Conservation (phyloP, 495 filamentous ascomycete species). For the Xeromyces bisporus region DNA sequence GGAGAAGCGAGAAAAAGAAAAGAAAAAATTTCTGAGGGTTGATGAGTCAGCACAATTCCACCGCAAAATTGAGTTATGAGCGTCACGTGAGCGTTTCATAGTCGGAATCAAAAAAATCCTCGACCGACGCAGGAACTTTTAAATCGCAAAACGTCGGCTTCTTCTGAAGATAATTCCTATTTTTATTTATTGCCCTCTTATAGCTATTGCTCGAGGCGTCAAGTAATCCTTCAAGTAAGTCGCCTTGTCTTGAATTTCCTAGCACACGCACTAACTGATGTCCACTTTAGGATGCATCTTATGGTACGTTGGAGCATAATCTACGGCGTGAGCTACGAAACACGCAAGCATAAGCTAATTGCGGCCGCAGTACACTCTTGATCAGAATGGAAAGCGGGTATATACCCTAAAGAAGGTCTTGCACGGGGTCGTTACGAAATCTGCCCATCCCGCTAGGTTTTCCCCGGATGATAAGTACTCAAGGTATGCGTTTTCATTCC, state of each 20-base stretch:
- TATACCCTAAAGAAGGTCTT: slow-evolving; percentile 60
- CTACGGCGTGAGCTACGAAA: no score
- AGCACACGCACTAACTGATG: slow-evolving; percentile 4
- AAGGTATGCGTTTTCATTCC: slow-evolving; percentile 29
- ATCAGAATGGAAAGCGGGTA: slow-evolving; percentile 57
- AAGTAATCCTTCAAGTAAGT: slow-evolving; percentile 16
- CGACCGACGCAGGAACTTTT: no score
- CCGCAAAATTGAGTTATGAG: no score
- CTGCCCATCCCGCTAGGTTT: slow-evolving; percentile 90
- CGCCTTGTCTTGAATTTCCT: neutral
- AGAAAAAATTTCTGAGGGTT: slow-evolving; percentile 11
- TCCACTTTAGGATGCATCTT: slow-evolving; percentile 32
- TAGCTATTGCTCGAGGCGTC: no score
- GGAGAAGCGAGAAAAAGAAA: slow-evolving; percentile 10
- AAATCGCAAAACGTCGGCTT: no score
- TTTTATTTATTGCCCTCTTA: neutral
- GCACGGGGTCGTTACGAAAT: slow-evolving; percentile 71
- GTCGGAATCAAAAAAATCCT: no score
- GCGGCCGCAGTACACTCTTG: slow-evolving; percentile 50
- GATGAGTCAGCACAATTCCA: slow-evolving; percentile 17
- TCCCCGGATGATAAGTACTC: slow-evolving; percentile 97
- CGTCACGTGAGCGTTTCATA: no score
- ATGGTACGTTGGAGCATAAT: slow-evolving; percentile 31
- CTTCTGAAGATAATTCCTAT: no score
- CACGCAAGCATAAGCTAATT: slow-evolving; percentile 11